Evolutionary conservation across 2,329 filamentous ascomycete genomes (phyloP).

Genomic region (Aspergillus versicolor): DNA sequence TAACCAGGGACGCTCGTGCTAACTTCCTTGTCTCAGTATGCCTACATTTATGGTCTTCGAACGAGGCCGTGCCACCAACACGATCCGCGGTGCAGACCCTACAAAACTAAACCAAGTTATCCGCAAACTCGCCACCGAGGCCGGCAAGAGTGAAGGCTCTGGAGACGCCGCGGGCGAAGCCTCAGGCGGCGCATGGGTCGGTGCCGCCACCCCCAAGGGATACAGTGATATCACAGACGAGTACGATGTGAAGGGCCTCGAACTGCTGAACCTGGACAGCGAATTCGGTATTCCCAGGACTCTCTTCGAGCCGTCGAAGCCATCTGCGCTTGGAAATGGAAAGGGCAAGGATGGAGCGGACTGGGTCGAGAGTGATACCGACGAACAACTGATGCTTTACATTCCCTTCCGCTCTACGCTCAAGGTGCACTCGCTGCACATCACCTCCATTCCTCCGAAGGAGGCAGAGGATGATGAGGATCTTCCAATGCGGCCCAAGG

Average conservation of each 20-base stretch:
- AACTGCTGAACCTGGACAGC: slow-evolving; percentile 83
- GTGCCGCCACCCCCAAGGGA: slow-evolving; percentile 71
- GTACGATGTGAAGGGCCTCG: slow-evolving; percentile 75
- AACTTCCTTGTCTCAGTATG: slow-evolving; percentile 51
- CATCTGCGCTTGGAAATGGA: slow-evolving; percentile 56
- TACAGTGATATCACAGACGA: slow-evolving; percentile 82
- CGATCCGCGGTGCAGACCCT: slow-evolving; percentile 72
- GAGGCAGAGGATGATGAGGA: slow-evolving; percentile 66
- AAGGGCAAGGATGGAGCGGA: slow-evolving; percentile 62
- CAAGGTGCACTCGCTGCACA: slow-evolving; percentile 83
- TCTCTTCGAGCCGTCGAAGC: slow-evolving; percentile 70
- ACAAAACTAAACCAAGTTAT: slow-evolving; percentile 69
- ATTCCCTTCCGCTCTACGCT: slow-evolving; percentile 83
- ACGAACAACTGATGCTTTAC: slow-evolving; percentile 93
- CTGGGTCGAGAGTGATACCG: slow-evolving; percentile 94
- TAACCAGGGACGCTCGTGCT: background rate
- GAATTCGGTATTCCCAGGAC: slow-evolving; percentile 70
- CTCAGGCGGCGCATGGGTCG: slow-evolving; percentile 61
- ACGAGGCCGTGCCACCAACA: slow-evolving; percentile 65
- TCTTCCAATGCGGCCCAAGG: slow-evolving; percentile 74
- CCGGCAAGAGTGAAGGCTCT: slow-evolving; percentile 45
- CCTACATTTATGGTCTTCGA: slow-evolving; percentile 93
- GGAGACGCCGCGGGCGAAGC: slow-evolving; percentile 45
- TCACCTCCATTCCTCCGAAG: slow-evolving; percentile 69
- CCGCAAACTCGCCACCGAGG: slow-evolving; percentile 68